These are phyloP conservation scores for Lachancea fermentati DNA, from an alignment of 805 yeast species.

Conservation along the genomic window DNA sequence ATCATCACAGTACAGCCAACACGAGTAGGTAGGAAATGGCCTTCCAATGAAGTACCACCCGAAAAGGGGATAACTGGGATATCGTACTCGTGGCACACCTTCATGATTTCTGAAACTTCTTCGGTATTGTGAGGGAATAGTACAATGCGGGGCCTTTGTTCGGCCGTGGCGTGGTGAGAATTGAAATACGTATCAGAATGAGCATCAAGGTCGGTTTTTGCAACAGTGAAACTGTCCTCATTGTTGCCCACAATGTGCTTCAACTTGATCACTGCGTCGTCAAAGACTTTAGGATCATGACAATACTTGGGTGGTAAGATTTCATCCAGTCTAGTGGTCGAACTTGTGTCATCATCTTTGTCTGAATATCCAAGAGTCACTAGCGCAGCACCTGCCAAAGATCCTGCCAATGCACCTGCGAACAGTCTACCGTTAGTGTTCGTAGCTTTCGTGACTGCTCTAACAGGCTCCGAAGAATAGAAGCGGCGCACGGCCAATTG, in stretches of 20 bases:
- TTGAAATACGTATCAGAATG: conserved; percentile 58
- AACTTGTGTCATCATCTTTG: conserved; percentile 4
- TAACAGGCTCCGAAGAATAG: background rate
- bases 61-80: conserved; percentile 75
- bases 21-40: conserved; percentile 71
- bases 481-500: background rate
- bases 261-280: conserved; percentile 39
- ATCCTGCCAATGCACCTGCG: conserved; percentile 3
- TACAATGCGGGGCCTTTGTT: conserved; percentile 53
- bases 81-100: conserved; percentile 51
- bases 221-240: conserved; percentile 27
- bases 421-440: background rate
- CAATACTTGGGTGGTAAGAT: conserved; percentile 23
- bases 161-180: conserved; percentile 56
- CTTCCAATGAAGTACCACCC: conserved; percentile 78
- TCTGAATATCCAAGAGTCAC: conserved; percentile 4
- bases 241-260: conserved; percentile 36
- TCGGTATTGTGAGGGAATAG: conserved; percentile 61
- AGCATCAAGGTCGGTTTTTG: conserved; percentile 38
- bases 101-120: conserved; percentile 58
- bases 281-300: conserved; percentile 36
- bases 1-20: conserved; percentile 56
- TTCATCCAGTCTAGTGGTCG: conserved; percentile 18
- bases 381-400: conserved; percentile 7
- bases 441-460: background rate